phyloP scores from a whole-genome alignment of 441 rosid genomes.

The Brassica hybrid region DNA sequence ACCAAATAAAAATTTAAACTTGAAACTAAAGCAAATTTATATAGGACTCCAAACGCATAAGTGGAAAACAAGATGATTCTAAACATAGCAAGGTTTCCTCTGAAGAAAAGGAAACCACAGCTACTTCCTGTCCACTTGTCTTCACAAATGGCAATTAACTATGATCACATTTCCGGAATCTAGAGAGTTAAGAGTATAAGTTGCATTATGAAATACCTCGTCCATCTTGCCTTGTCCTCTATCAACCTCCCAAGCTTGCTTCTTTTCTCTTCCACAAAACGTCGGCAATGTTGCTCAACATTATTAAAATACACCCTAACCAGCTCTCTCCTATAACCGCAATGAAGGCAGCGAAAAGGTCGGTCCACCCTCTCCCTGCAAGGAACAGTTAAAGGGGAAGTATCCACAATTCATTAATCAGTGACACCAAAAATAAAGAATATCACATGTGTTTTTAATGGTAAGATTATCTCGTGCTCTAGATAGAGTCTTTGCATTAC shows the following conservation, averaged over 20 bases:
- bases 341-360: constrained; percentile 96
- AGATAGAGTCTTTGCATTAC: constrained; percentile 43
- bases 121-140: constrained; percentile 21
- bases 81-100: constrained; percentile 16
- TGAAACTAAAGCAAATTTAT: not conserved
- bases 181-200: constrained; percentile 5
- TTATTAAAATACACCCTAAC: constrained; percentile 89
- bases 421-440: constrained; percentile 4
- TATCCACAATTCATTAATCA: not conserved
- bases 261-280: constrained; percentile 90
- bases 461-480: not conserved
- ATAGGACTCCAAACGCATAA: constrained; percentile 22
- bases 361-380: constrained; percentile 90
- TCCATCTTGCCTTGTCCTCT: constrained; percentile 93
- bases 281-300: constrained; percentile 88
- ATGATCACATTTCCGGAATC: no score
- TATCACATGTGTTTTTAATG: not conserved
- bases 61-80: constrained; percentile 25
- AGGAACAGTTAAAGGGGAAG: not conserved
- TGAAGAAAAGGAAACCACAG: constrained; percentile 20
- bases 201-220: constrained; percentile 60
- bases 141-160: constrained; percentile 17
- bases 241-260: constrained; percentile 79
- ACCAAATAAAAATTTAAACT: not conserved
- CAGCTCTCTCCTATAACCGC: constrained; percentile 94